Percentiles rank a stretch among this genome's conserved stretches.
These are phyloP conservation scores for Pseudogymnoascus sp. DNA, from an alignment of 2,329 filamentous ascomycete species.

Conservation along the genomic window DNA sequence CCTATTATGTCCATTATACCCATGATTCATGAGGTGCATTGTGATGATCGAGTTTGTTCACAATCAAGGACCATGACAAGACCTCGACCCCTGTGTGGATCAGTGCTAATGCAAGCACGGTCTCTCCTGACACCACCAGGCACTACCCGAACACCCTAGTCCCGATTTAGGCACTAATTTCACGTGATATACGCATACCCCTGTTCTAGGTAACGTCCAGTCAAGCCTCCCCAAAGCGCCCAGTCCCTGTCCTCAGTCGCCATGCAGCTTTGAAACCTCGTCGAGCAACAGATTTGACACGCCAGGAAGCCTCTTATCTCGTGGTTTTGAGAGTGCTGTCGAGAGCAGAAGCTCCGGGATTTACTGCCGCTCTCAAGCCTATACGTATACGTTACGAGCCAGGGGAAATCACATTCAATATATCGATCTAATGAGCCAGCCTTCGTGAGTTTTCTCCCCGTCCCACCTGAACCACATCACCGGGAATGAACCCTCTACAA, in stretches of 20 bases:
- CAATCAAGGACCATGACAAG: background rate
- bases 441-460: background rate
- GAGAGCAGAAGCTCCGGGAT: background rate
- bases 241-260: background rate
- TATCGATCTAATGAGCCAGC: background rate
- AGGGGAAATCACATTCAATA: background rate
- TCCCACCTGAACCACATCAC: background rate
- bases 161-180: background rate
- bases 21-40: background rate
- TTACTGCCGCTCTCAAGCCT: background rate
- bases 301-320: background rate
- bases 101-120: background rate
- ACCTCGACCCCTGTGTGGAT: slow-evolving; percentile 1
- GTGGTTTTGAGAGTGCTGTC: background rate
- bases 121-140: background rate
- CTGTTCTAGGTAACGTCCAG: background rate
- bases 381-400: background rate
- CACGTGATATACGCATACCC: background rate
- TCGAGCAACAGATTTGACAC: background rate
- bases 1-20: background rate
- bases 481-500: background rate
- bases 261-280: slow-evolving; percentile 4
- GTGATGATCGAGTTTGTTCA: background rate
- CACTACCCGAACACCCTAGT: background rate
- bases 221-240: background rate